These are phyloP conservation scores for Breviolum minutum DNA, from an alignment of 73 alveolate species.

Conservation along the genomic window DNA sequence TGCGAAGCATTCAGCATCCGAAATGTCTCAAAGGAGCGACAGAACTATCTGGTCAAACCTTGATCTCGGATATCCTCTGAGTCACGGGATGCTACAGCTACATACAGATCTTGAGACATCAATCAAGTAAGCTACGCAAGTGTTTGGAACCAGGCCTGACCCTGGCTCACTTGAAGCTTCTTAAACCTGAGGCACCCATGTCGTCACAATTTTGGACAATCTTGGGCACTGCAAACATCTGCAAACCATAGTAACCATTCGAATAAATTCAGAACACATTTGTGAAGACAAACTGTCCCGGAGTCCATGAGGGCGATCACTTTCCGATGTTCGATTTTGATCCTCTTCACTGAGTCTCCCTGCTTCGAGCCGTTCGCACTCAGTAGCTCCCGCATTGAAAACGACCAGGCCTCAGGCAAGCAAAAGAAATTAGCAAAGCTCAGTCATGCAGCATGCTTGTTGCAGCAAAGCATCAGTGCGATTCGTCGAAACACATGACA, in stretches of 20 bases:
- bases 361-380: conserved; percentile 48
- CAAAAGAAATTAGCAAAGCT: neutral
- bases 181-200: neutral
- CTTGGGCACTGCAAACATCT: too few species aligned
- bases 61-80: too few species aligned
- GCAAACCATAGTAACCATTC: too few species aligned
- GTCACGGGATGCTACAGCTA: neutral
- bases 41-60: too few species aligned
- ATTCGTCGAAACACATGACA: too few species aligned
- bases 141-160: conserved; percentile 1
- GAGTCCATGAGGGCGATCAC: too few species aligned
- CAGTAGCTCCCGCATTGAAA: conserved; percentile 64
- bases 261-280: too few species aligned
- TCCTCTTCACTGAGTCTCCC: neutral
- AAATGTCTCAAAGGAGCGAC: neutral
- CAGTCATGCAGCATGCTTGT: neutral
- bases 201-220: too few species aligned
- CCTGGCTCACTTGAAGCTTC: conserved; percentile 43
- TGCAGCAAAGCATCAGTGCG: too few species aligned
- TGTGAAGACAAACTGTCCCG: too few species aligned
- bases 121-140: neutral
- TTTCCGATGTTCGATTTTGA: neutral
- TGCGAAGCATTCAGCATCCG: neutral
- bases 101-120: neutral
- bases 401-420: conserved; percentile 54